Evolutionary conservation across 805 yeast species (phyloP).

Genomic region (Torulaspora indica): DNA sequence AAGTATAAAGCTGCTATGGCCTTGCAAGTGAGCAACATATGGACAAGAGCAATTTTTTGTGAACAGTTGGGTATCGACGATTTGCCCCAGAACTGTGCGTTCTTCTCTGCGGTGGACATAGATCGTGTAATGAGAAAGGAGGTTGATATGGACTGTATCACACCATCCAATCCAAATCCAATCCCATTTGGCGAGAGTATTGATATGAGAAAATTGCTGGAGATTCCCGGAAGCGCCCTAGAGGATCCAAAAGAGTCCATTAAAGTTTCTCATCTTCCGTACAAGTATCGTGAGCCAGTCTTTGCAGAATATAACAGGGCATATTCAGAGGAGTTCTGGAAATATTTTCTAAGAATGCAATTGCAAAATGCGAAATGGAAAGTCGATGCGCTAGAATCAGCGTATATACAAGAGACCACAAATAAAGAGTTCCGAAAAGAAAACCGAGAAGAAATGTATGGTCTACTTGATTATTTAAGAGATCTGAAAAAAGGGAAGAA

Average conservation of each 20-base stretch:
- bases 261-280: conserved; percentile 23
- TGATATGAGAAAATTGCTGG: conserved; percentile 52
- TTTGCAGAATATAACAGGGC: conserved; percentile 32
- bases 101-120: conserved; percentile 88
- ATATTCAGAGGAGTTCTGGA: conserved; percentile 24
- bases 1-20: conserved; percentile 73
- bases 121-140: conserved; percentile 88
- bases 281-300: conserved; percentile 28
- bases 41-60: conserved; percentile 96
- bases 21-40: conserved; percentile 80
- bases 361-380: conserved; percentile 27
- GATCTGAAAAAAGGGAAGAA: conserved; percentile 22
- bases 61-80: conserved; percentile 86
- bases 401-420: conserved; percentile 20
- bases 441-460: conserved; percentile 14
- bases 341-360: conserved; percentile 31
- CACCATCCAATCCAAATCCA: conserved; percentile 74
- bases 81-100: conserved; percentile 92
- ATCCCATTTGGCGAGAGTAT: conserved; percentile 77
- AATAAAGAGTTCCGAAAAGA: conserved; percentile 15
- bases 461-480: conserved; percentile 24
- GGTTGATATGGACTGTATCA: conserved; percentile 83
- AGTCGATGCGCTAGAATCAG: conserved; percentile 24
- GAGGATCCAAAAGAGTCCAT: conserved; percentile 17
- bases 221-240: conserved; percentile 33